These are phyloP conservation scores for Effrenium voratum DNA, from an alignment of 73 alveolate genomes.

Conservation along the genomic window DNA sequence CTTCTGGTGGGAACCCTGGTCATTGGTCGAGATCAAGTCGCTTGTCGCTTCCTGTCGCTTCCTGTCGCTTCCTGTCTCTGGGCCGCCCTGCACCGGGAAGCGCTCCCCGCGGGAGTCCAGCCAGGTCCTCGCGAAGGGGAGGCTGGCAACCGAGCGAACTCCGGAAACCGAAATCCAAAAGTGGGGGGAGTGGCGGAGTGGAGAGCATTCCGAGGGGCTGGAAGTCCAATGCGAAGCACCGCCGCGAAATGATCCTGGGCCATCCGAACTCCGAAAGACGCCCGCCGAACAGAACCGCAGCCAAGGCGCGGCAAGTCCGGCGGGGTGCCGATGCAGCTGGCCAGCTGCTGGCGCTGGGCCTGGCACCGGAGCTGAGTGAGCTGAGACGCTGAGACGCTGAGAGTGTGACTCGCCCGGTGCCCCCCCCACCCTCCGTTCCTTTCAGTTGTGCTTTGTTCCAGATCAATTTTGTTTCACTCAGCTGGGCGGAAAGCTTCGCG, in stretches of 20 bases:
- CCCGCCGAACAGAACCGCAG: background rate
- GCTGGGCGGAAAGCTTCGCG: background rate
- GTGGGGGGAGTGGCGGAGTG: no score
- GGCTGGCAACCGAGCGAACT: background rate
- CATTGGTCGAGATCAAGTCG: no score
- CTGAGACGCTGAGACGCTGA: no score
- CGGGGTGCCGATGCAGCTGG: conserved; percentile 33
- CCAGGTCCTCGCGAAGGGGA: conserved; percentile 44
- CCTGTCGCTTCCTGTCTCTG: no score
- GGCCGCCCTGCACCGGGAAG: conserved; percentile 25
- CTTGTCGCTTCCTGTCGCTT: no score
- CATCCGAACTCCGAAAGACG: no score
- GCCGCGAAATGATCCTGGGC: no score
- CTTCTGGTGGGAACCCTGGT: no score
- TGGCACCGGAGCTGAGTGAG: background rate
- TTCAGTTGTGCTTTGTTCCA: no score
- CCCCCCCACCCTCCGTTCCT: background rate
- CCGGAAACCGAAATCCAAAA: background rate
- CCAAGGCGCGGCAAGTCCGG: conserved; percentile 29
- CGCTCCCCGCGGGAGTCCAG: conserved; percentile 26
- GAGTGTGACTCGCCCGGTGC: background rate
- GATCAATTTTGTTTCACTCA: background rate
- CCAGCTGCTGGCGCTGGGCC: conserved; percentile 51
- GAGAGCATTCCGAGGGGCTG: background rate
- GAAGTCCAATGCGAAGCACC: background rate